These are phyloP conservation scores for Sparassis latifolia DNA, from an alignment of 1,284 basidiomycete species.

Conservation along the genomic window DNA sequence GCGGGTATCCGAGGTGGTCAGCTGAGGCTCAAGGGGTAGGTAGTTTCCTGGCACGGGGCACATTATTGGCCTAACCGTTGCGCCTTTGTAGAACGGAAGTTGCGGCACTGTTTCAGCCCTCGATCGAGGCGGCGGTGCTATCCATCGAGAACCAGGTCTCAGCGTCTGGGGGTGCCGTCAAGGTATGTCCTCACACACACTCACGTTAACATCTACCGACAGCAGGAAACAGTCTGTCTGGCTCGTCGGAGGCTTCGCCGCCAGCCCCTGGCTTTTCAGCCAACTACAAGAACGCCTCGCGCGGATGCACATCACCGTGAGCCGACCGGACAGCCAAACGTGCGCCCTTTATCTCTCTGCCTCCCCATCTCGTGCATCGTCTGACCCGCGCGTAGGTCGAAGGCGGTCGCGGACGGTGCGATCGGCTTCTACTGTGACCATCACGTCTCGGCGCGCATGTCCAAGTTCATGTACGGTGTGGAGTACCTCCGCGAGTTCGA, in stretches of 20 bases:
- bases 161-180: constrained; percentile 57
- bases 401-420: constrained; percentile 75
- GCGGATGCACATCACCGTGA: constrained; percentile 51
- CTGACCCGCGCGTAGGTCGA: constrained; percentile 42
- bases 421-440: constrained; percentile 80
- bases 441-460: constrained; percentile 70
- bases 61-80: background rate
- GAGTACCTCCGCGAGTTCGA: constrained; percentile 69
- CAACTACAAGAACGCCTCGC: constrained; percentile 63
- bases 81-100: constrained; percentile 42
- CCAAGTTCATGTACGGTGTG: constrained; percentile 75
- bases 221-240: constrained; percentile 49
- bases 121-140: constrained; percentile 59
- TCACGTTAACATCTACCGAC: background rate
- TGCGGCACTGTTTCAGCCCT: constrained; percentile 69
- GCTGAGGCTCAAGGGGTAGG: constrained; percentile 63
- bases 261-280: constrained; percentile 70
- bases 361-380: background rate
- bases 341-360: constrained; percentile 22
- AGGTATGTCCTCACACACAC: constrained; percentile 30
- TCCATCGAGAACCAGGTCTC: constrained; percentile 69
- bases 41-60: constrained; percentile 1
- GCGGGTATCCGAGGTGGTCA: constrained; percentile 67
- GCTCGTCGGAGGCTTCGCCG: constrained; percentile 75
- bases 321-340: constrained; percentile 72